These are phyloP conservation scores for Pyrenopolyporus hunteri DNA, from an alignment of 495 filamentous ascomycete genomes.

Conservation along the genomic window DNA sequence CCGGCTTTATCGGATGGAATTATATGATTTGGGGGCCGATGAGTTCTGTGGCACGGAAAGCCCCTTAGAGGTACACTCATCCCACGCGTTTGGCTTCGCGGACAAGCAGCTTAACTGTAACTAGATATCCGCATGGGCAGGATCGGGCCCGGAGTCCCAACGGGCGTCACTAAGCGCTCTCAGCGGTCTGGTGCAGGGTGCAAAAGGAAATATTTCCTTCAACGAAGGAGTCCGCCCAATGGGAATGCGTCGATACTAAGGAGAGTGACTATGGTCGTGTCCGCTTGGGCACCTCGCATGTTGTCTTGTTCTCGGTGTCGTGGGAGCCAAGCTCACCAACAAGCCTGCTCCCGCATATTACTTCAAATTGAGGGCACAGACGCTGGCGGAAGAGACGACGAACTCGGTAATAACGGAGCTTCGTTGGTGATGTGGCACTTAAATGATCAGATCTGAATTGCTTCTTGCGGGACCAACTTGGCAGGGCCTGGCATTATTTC, in stretches of 20 bases:
- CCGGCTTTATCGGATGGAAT: conserved; percentile 46
- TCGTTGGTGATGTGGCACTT: conserved; percentile 14
- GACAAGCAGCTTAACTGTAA: conserved; percentile 1
- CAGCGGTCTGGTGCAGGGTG: conserved; percentile 55
- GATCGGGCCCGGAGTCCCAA: background rate
- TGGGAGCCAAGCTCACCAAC: conserved; percentile 61
- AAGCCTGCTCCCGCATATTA: conserved; percentile 61
- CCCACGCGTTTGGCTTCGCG: conserved; percentile 6
- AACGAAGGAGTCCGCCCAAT: conserved; percentile 50
- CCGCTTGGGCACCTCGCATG: conserved; percentile 57
- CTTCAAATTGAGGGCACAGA: conserved; percentile 47
- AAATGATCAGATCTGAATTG: background rate
- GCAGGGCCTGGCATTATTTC: conserved; percentile 7
- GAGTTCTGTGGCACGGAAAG: conserved; percentile 56
- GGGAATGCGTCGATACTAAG: conserved; percentile 49
- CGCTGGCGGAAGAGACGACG: background rate
- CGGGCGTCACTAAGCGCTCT: conserved; percentile 1
- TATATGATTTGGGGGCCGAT: conserved; percentile 44
- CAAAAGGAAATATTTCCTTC: conserved; percentile 64
- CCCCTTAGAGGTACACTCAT: conserved; percentile 30
- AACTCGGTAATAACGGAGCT: conserved; percentile 1
- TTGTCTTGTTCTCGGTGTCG: conserved; percentile 59
- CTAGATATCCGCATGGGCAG: conserved; percentile 2
- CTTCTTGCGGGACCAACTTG: background rate
- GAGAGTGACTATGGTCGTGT: conserved; percentile 59